A percentile compares a stretch with the other conserved stretches of the same genome.
Evolutionary conservation across 192 early-diverging fungal genomes (phyloP).

Genomic region (Chytriomyces sp.): DNA sequence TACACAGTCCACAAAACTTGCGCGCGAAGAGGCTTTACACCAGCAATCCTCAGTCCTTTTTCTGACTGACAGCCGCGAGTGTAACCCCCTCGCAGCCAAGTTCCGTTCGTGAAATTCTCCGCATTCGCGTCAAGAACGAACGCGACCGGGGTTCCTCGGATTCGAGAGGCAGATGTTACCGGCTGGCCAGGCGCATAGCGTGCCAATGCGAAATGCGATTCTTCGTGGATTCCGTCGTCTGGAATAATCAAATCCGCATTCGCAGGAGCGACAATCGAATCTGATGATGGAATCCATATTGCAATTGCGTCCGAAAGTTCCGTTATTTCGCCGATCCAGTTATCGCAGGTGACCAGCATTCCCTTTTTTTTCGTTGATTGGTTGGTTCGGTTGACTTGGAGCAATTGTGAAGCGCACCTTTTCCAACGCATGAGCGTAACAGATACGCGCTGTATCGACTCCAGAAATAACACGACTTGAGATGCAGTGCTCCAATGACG

Average conservation of each 20-base stretch:
- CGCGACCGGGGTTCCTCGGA: neutral
- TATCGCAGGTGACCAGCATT: slow-evolving; percentile 22
- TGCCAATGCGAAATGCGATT: slow-evolving; percentile 16
- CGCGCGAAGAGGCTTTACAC: slow-evolving; percentile 5
- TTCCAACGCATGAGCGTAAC: no score
- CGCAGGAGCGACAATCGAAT: neutral
- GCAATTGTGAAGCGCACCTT: no score
- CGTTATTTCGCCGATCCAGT: slow-evolving; percentile 27
- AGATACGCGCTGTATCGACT: no score
- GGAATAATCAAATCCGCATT: neutral
- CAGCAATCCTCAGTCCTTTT: neutral
- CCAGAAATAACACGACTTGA: no score
- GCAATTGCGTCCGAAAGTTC: slow-evolving; percentile 5
- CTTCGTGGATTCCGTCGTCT: slow-evolving; percentile 14
- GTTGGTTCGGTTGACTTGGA: no score
- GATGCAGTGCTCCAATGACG: no score
- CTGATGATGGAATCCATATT: neutral
- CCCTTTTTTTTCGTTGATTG: neutral
- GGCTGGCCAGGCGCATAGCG: slow-evolving; percentile 17
- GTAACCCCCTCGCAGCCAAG: slow-evolving; percentile 18
- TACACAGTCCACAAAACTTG: slow-evolving; percentile 12
- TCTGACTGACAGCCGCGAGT: neutral
- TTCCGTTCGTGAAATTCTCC: slow-evolving; percentile 9
- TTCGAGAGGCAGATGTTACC: neutral
- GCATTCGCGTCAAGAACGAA: neutral